Evolutionary conservation across 306 rosid genomes (phyloP).

Genomic region (Hylodesmum podocarpum): DNA sequence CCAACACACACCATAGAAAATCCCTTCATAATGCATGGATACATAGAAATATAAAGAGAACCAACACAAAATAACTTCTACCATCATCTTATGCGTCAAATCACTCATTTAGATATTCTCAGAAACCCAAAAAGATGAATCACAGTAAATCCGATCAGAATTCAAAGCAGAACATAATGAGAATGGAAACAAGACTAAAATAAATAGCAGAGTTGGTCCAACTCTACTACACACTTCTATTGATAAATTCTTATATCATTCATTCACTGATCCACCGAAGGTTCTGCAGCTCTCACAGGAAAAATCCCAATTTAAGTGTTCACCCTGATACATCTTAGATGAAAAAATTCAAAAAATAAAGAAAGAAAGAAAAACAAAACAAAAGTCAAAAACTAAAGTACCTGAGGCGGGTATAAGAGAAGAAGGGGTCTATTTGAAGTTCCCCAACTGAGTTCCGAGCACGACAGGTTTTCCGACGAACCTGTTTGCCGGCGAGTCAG

Average conservation of each 20-base stretch:
- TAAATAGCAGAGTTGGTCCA: too few relatives aligned
- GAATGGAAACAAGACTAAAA: too few relatives aligned
- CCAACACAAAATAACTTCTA: too few relatives aligned
- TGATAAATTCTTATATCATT: neutral
- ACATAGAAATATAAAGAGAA: too few relatives aligned
- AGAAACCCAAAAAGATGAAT: too few relatives aligned
- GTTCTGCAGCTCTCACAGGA: neutral
- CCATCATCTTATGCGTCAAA: too few relatives aligned
- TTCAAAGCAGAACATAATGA: too few relatives aligned
- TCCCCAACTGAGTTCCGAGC: neutral
- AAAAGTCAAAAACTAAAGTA: neutral
- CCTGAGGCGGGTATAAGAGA: neutral
- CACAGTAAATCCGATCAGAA: too few relatives aligned
- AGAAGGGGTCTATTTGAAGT: neutral
- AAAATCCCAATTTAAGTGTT: neutral
- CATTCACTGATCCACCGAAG: neutral
- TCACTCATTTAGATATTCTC: too few relatives aligned
- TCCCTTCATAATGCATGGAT: too few relatives aligned
- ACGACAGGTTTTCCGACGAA: neutral
- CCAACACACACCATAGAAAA: too few relatives aligned
- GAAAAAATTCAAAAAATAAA: neutral
- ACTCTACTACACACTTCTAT: neutral
- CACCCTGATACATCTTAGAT: neutral
- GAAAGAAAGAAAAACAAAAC: neutral
- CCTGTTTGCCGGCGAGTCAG: neutral